Base-by-base conservation (phyloP, 164 flowering plant species). In the Warburgia ugandensis region DNA sequence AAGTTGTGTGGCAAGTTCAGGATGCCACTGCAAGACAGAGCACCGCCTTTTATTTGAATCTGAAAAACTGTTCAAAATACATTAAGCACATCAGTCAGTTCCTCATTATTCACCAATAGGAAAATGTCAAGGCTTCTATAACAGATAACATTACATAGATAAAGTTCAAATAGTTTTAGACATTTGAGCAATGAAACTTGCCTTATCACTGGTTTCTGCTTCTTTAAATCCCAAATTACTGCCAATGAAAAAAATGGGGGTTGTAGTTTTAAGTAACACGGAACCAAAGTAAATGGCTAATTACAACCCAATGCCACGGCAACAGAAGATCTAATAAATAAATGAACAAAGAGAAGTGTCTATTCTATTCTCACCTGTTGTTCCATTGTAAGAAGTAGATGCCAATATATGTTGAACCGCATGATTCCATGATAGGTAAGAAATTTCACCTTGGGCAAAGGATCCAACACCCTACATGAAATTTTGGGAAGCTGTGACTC, bases 11-110 rank as follows among this genome's bases (percentile, higher is more conserved):
- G 95, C 86, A 70, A 78, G 51, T 54, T 86, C 97, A 51, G 99
- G 99, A 65, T 89, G 66, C 99, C 99, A 94, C 69, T 94, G 99
- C 69, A 94, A 69, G 52, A 86, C 99, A 61, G 99, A 94, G 75
- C 95, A 86, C 30, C 96, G 76, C 63, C 92, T 79, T 74, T 81
- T 78, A 65, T 60, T 56, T 52, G 99, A 67, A 74, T 89, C 99
- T 48, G 82, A 41, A 65, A 94, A 86, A 59, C 99, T 94, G 82
- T 25, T 37, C n/a, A n/a, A n/a, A n/a, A n/a, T n/a, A n/a, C n/a
- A n/a, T n/a, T n/a, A n/a, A n/a, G n/a, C n/a, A n/a, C n/a, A n/a
- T n/a, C n/a, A n/a, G n/a, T n/a, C n/a, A n/a, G n/a, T n/a, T n/a
- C n/a, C n/a, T n/a, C n/a, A n/a, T n/a, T n/a, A n/a, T n/a, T n/a